Conservation (phyloP, 139 green algal species). For the Ettlia oleoabundans region DNA sequence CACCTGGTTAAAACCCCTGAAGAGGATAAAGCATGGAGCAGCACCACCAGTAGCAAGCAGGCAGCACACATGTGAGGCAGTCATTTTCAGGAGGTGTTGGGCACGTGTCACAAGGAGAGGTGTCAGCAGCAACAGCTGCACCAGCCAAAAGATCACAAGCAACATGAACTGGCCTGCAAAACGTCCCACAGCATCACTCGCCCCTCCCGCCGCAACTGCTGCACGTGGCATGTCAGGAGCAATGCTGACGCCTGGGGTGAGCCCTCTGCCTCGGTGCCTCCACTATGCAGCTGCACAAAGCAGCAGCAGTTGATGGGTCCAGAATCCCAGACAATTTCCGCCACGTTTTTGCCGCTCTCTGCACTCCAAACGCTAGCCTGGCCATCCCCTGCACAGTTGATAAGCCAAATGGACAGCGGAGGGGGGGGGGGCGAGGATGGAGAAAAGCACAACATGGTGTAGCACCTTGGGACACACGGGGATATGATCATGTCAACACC, state of each 20-base stretch:
- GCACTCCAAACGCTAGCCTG: conserved; percentile 11
- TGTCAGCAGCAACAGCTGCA: too few relatives aligned
- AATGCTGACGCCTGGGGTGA: neutral
- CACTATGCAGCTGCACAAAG: neutral
- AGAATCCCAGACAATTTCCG: conserved; percentile 29
- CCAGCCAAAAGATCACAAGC: neutral
- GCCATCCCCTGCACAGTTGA: neutral
- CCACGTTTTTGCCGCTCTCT: neutral
- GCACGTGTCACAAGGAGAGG: too few relatives aligned
- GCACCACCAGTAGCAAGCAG: too few relatives aligned
- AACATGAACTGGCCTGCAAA: neutral
- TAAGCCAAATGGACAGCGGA: too few relatives aligned
- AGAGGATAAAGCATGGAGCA: neutral
- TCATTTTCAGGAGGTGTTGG: too few relatives aligned
- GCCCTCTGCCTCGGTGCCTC: too few relatives aligned
- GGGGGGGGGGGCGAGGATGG: too few relatives aligned
- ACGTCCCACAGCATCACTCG: conserved; percentile 44
- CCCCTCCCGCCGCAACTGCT: conserved; percentile 36
- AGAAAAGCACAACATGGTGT: too few relatives aligned
- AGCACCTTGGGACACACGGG: too few relatives aligned
- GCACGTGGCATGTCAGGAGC: conserved; percentile 35
- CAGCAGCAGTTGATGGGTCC: conserved; percentile 35
- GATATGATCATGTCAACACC: too few relatives aligned
- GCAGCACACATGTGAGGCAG: too few relatives aligned
- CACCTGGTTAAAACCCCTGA: too few relatives aligned